phyloP scores from a whole-genome alignment of 78 protist species.

The Mastigamoeba balamuthi region DNA sequence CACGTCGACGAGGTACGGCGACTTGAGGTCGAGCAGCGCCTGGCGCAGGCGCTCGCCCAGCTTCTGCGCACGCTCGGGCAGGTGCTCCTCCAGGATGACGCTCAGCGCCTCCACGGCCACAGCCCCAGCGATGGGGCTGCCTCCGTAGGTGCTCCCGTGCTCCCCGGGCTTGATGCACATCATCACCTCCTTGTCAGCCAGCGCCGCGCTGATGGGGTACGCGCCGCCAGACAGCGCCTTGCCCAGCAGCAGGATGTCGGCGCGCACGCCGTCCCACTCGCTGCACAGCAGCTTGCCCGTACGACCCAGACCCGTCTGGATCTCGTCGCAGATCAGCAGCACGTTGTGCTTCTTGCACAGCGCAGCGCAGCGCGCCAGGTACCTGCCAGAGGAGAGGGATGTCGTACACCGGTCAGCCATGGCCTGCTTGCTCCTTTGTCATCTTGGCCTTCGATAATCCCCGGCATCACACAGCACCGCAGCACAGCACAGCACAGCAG shows the following conservation, averaged over 20 bases:
- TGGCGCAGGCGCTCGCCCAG: conserved; percentile 26
- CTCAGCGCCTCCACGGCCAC: conserved; percentile 87
- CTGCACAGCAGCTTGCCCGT: conserved; percentile 62
- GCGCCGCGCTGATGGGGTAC: conserved; percentile 78
- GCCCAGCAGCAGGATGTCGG: conserved; percentile 85
- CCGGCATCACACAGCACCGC: too few species aligned
- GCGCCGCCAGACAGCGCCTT: conserved; percentile 92
- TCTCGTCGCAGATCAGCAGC: conserved; percentile 91
- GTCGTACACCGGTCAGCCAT: too few species aligned
- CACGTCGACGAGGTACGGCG: conserved; percentile 21
- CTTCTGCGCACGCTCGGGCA: conserved; percentile 47
- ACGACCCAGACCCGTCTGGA: conserved; percentile 90
- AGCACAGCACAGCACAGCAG: too few species aligned
- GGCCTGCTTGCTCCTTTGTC: too few species aligned
- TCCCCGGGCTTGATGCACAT: conserved; percentile 75
- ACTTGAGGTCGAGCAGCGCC: conserved; percentile 9
- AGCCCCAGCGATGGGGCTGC: conserved; percentile 87
- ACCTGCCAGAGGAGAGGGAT: too few species aligned
- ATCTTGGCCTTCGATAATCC: too few species aligned
- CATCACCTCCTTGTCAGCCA: conserved; percentile 65
- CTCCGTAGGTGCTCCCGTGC: conserved; percentile 97
- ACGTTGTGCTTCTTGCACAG: conserved; percentile 87
- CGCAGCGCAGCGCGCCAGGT: conserved; percentile 38
- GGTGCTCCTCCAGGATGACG: conserved; percentile 78
- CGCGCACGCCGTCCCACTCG: conserved; percentile 53